phyloP scores from a whole-genome alignment of 768 basidiomycete species.

The Suillus americanus region DNA sequence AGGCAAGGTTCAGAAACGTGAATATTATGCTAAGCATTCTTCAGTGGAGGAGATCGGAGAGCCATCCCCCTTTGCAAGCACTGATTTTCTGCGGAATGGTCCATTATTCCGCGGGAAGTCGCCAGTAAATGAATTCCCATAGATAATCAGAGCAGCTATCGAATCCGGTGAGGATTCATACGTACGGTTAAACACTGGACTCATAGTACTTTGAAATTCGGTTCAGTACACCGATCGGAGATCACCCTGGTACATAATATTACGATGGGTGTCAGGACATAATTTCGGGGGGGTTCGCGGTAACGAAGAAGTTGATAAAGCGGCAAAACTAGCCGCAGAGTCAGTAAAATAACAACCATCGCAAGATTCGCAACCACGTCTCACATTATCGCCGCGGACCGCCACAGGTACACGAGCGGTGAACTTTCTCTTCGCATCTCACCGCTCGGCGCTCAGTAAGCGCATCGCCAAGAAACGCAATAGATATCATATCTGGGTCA shows the following conservation, averaged over 20 bases:
- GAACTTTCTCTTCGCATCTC: neutral
- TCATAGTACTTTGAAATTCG: neutral
- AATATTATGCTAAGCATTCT: neutral
- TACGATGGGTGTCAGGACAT: neutral
- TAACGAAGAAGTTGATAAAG: neutral
- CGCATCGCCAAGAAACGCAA: neutral
- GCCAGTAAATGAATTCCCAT: neutral
- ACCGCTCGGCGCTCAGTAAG: too few relatives aligned
- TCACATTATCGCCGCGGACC: neutral
- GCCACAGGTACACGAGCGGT: neutral
- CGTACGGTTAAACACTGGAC: neutral
- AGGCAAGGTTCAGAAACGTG: conserved; percentile 25
- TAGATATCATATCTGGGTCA: neutral
- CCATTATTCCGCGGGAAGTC: neutral
- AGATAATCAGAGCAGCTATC: neutral
- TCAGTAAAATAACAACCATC: neutral
- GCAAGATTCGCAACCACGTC: neutral
- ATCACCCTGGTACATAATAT: neutral
- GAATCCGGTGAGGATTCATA: neutral
- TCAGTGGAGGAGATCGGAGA: neutral
- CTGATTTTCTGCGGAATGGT: neutral
- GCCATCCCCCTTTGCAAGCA: neutral
- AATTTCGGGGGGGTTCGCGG: neutral
- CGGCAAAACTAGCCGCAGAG: neutral
- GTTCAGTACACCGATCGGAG: neutral